Evolutionary conservation across 1,139 yeast genomes (phyloP).

Genomic region (Suhomyces panamericanus): DNA sequence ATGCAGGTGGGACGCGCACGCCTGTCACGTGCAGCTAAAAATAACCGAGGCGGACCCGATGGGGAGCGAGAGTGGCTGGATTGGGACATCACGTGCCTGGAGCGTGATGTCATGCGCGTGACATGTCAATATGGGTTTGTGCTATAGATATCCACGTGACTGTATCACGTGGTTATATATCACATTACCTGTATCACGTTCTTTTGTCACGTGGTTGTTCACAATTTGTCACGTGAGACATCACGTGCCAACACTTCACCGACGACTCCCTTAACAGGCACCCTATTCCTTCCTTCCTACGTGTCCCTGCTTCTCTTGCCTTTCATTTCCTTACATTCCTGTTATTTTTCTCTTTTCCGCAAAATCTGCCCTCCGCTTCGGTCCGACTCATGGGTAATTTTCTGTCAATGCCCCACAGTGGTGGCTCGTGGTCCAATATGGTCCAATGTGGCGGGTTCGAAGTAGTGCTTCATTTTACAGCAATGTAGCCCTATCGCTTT

Average conservation of each 20-base stretch:
- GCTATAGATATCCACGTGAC: too few relatives aligned
- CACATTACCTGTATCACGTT: background rate
- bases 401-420: background rate
- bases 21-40: background rate
- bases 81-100: background rate
- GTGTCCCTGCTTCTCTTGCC: background rate
- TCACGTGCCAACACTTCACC: too few relatives aligned
- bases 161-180: background rate
- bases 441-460: background rate
- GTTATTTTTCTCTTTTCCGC: too few relatives aligned
- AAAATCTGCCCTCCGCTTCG: too few relatives aligned
- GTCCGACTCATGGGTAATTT: too few relatives aligned
- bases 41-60: background rate
- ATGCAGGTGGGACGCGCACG: background rate
- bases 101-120: too few relatives aligned
- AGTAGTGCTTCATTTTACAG: background rate
- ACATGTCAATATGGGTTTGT: too few relatives aligned
- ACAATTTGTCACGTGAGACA: too few relatives aligned
- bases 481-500: too few relatives aligned
- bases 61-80: background rate
- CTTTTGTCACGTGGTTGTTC: too few relatives aligned
- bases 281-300: too few relatives aligned
- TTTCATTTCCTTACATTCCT: background rate
- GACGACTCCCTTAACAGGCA: too few relatives aligned
- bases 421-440: conserved; percentile 1